phyloP scores from a whole-genome alignment of 129 eudicot genomes.

The Lonicera japonica region DNA sequence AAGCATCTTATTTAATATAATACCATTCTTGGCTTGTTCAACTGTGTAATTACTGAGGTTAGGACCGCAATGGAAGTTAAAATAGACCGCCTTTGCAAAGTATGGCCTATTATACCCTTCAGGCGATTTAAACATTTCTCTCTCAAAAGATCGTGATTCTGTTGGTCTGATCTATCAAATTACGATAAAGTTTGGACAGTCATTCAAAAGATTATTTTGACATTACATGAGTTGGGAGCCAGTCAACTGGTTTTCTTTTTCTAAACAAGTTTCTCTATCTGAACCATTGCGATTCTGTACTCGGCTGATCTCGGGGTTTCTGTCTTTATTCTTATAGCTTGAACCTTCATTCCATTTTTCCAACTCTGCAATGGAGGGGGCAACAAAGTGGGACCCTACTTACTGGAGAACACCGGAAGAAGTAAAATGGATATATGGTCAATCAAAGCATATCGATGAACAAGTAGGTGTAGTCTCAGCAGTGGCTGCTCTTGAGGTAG shows the following conservation, averaged over 20 bases:
- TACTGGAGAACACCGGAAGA: conserved; percentile 52
- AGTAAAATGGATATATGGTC: conserved; percentile 27
- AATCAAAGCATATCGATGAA: conserved; percentile 35
- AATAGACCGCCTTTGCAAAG: too few relatives aligned
- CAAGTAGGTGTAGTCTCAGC: conserved; percentile 36
- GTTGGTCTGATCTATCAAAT: not conserved
- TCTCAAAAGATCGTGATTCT: not conserved
- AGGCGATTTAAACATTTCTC: too few relatives aligned
- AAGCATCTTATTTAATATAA: not conserved
- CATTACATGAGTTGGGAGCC: not conserved
- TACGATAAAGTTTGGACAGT: too few relatives aligned
- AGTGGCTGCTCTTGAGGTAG: conserved; percentile 59
- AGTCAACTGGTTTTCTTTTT: not conserved
- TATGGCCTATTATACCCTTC: too few relatives aligned
- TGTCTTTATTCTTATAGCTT: conserved; percentile 32
- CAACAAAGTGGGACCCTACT: conserved; percentile 90
- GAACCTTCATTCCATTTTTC: conserved; percentile 55
- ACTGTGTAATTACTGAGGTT: too few relatives aligned
- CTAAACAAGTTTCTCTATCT: not conserved
- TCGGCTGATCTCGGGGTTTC: conserved; percentile 8
- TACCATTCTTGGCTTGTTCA: not conserved
- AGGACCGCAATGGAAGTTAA: too few relatives aligned
- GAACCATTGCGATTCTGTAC: not conserved
- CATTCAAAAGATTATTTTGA: too few relatives aligned
- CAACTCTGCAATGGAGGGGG: conserved; percentile 89